Evolutionary conservation across 2,329 filamentous ascomycete genomes (phyloP).

Genomic region (Fusarium duplospermum): DNA sequence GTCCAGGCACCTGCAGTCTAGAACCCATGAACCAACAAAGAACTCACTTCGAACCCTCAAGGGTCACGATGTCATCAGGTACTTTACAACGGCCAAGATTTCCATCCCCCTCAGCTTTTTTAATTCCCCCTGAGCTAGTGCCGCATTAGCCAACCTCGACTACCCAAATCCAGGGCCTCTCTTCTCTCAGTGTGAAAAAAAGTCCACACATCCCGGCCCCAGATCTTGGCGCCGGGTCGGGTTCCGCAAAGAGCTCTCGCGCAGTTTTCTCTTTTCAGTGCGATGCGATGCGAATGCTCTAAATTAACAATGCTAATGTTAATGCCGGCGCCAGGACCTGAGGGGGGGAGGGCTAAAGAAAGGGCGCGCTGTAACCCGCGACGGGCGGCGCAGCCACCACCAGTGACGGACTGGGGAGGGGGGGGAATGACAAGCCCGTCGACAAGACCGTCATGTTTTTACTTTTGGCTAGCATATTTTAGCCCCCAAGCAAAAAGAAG

Average conservation of each 20-base stretch:
- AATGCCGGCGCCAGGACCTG: neutral
- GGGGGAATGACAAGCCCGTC: too few relatives aligned
- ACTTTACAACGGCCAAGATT: too few relatives aligned
- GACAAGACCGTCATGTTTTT: neutral
- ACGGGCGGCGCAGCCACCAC: too few relatives aligned
- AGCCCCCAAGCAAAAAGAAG: neutral
- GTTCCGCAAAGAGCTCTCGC: neutral
- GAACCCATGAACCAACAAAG: too few relatives aligned
- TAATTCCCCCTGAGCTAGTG: neutral
- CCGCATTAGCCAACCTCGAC: neutral
- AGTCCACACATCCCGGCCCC: neutral
- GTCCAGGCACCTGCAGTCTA: too few relatives aligned
- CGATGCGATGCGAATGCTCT: too few relatives aligned
- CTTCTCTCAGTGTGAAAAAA: too few relatives aligned
- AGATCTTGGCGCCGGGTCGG: neutral
- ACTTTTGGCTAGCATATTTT: neutral
- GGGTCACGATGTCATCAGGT: too few relatives aligned
- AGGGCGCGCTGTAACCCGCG: too few relatives aligned
- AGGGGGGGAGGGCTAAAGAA: neutral
- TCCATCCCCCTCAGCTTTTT: neutral
- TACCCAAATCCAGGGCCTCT: neutral
- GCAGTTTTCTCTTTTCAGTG: neutral
- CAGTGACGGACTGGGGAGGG: neutral
- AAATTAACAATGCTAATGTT: neutral
- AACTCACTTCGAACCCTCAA: too few relatives aligned